Base-by-base conservation (phyloP, 495 filamentous ascomycete species). In the Penicillium verhagenii region DNA sequence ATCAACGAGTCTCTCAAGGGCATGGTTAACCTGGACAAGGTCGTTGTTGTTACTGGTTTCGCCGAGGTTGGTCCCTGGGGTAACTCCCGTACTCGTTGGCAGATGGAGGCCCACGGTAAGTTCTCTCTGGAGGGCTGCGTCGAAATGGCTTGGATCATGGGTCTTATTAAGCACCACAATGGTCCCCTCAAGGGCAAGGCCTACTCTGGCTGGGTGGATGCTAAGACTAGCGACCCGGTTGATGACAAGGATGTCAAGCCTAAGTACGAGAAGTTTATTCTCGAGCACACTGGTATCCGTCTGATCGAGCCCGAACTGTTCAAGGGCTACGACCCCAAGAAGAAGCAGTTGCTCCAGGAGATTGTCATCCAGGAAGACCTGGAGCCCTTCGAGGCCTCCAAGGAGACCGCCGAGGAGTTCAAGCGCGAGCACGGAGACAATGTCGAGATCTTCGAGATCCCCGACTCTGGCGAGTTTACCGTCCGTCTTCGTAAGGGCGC, bases 121-220 rank as follows among this genome's bases (percentile, higher is more conserved):
- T 99, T 99, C 78, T 97, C 95, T 16, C 85, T 97, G 16, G 94
- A 97, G 72, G 94, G 94, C 16, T 97, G 94, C 66, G 87, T 99
- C 53, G 94, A 99, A 73, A 97, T 99, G 94, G 91, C 94, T 26
- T 99, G 94, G 94, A 90, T 99, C 67, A 99, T 97, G 94, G 95
- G 95, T 52, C 86, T 97, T 53, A 97, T 99, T 73, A 96, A 89
- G 76, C 95, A 99, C 69, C 90, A 96, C 76, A 97, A 97, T 59
- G 95, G 94, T n/a, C 90, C 91, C 7, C 86, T 99, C 68, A 97
- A 97, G 75, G 94, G 95, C 67, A 88, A 96, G 77, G 85, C 87
- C 38, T 97, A 99, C 73, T 90, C 94, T 45, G 94, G 94, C 52
- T 99, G 94, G 94, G 92, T 97, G 50, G 94, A 99, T 65, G 82